Base-by-base conservation (phyloP, 148 eudicot species). In the Rhododendron molle region DNA sequence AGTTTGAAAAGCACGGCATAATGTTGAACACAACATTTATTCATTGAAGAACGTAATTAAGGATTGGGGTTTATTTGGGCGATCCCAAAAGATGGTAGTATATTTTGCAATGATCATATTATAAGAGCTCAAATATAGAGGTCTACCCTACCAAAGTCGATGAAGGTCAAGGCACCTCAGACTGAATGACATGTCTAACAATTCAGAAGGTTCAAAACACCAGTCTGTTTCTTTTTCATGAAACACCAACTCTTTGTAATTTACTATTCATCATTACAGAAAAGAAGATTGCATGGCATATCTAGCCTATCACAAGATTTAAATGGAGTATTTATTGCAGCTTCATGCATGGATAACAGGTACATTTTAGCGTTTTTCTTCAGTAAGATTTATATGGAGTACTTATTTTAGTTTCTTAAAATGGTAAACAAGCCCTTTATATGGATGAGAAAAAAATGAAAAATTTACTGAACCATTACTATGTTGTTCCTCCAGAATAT, bases 331-430 rank as follows among this genome's bases (percentile, higher is more conserved):
- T 89, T 85, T 90, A 89, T 97, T 85, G 88, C 98, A 76, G 99
- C 98, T 86, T 97, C 99, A 81, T 95, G 98, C 92, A 95, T 91
- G 89, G 98, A 97, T 86, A 94, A 91, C 82, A 95, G 98, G 98
- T 97, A 90, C 58, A 7, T 38, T 40, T 28, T 26, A 34, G 34
- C 26, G 32, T n/a, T 16, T 28, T 85, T 54, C 12, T 23, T 44
- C 0, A 1, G 16, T 4, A 71, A 13, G 40, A 71, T 71, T 21
- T 30, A 5, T 32, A 30, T 71, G 36, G 36, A 30, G 74, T 69
- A 67, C 36, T 69, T 69, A 26, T 11, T 26, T 8, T n/a, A 58
- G 65, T 23, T 16, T 44, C 76, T 43, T 67, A 32, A 73, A 76
- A 74, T n/a, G n/a, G 43, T 12, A 3, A 71, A 2, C n/a, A 14